A percentile compares a stretch with the other conserved stretches of the same genome.
Conservation (phyloP, 208 protist species). For the Tritrichomonas foetus region DNA sequence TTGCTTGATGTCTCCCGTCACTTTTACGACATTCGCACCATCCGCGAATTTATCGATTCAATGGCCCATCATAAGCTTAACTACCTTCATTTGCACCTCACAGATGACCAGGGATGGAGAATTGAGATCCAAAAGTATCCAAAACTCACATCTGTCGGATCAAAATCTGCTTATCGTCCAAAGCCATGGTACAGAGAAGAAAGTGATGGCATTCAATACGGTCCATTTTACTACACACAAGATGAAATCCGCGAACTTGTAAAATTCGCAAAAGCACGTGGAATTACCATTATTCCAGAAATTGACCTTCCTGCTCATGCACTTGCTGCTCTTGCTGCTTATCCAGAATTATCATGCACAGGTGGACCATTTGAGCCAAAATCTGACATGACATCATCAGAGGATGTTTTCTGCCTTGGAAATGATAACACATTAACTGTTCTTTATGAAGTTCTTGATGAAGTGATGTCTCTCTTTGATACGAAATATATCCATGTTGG, state of each 20-base stretch:
- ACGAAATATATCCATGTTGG: background rate
- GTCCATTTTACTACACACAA: constrained; percentile 24
- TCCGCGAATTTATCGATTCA: background rate
- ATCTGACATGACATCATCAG: background rate
- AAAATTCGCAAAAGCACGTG: background rate
- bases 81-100: background rate
- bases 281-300: background rate
- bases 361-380: background rate
- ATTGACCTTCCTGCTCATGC: background rate
- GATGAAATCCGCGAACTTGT: background rate
- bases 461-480: background rate
- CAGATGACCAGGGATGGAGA: background rate
- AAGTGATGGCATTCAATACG: background rate
- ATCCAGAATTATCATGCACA: background rate
- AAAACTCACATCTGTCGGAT: background rate
- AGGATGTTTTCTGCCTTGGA: background rate
- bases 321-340: background rate
- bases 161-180: background rate
- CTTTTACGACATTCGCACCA: background rate
- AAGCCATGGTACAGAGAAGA: background rate
- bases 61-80: background rate
- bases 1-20: background rate
- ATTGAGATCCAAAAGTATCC: background rate
- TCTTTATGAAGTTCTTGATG: background rate
- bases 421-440: background rate